Conservation (phyloP, 1,139 yeast genomes). For the Blastobotrys persicus region DNA sequence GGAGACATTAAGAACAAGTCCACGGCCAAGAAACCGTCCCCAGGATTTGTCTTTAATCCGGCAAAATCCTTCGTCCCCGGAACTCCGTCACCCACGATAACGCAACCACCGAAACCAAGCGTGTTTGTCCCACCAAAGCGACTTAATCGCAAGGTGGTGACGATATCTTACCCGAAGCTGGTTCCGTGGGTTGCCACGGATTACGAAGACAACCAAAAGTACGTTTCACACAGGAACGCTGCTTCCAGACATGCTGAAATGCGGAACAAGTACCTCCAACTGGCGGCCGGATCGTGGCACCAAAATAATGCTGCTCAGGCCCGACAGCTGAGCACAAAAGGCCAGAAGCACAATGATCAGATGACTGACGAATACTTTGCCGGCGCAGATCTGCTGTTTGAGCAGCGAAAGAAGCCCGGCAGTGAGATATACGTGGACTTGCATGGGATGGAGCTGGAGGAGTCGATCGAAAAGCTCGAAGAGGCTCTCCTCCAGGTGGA, state of each 20-base stretch:
- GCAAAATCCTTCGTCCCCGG: constrained; percentile 12
- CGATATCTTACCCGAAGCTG: constrained; percentile 31
- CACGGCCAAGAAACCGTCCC: constrained; percentile 2
- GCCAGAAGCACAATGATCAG: constrained; percentile 32
- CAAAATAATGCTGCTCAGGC: constrained; percentile 41
- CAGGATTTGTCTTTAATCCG: constrained; percentile 12
- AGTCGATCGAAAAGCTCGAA: constrained; percentile 36
- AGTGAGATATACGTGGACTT: constrained; percentile 39
- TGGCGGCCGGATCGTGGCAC: constrained; percentile 41
- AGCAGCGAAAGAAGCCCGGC: constrained; percentile 24
- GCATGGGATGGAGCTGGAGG: constrained; percentile 41
- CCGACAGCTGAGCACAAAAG: constrained; percentile 39
- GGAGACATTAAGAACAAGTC: constrained; percentile 21
- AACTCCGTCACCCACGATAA: constrained; percentile 9
- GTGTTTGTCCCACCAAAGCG: constrained; percentile 19
- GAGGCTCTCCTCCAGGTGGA: constrained; percentile 30
- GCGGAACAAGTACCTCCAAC: constrained; percentile 40
- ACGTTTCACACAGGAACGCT: constrained; percentile 28
- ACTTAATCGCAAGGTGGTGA: constrained; percentile 26
- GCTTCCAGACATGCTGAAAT: constrained; percentile 34
- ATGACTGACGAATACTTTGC: constrained; percentile 30
- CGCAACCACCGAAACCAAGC: constrained; percentile 8
- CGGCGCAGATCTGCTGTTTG: constrained; percentile 32
- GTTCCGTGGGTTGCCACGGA: constrained; percentile 40
- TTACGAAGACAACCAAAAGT: constrained; percentile 27